phyloP scores from a whole-genome alignment of 2,329 filamentous ascomycete species.

The Botrytis galanthina region DNA sequence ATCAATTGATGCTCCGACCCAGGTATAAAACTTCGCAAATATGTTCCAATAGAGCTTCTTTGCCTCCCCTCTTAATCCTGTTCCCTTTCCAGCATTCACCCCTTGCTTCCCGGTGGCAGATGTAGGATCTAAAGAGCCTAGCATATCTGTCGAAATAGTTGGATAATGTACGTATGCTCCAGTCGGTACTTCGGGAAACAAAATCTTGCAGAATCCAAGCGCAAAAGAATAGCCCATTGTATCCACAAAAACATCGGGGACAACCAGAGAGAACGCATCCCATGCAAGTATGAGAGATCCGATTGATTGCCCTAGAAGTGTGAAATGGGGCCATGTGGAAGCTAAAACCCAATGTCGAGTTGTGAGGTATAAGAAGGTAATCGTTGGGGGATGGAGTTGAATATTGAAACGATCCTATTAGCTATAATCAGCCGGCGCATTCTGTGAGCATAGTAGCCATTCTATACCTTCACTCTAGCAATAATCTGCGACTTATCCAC shows the following conservation, averaged over 20 bases:
- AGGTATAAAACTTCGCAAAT: conserved; percentile 80
- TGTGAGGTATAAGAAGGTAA: conserved; percentile 87
- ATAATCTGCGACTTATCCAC: conserved; percentile 79
- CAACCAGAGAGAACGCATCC: conserved; percentile 88
- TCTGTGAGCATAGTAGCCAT: not conserved
- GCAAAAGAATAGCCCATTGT: conserved; percentile 98
- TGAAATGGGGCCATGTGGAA: conserved; percentile 87
- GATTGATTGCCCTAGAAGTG: conserved; percentile 87
- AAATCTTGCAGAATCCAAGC: conserved; percentile 74
- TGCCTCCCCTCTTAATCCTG: conserved; percentile 63
- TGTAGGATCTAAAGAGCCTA: conserved; percentile 70
- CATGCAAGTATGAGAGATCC: conserved; percentile 85
- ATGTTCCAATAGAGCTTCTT: conserved; percentile 85
- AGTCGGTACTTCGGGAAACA: conserved; percentile 79
- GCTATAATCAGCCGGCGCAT: conserved; percentile 15
- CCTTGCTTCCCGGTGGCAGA: conserved; percentile 61
- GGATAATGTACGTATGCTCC: conserved; percentile 97
- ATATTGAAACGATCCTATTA: conserved; percentile 84
- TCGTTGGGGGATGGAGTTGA: conserved; percentile 73
- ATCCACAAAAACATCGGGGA: conserved; percentile 92
- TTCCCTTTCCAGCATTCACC: conserved; percentile 79
- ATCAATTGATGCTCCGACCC: conserved; percentile 79
- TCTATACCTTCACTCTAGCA: conserved; percentile 65
- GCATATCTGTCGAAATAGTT: conserved; percentile 97
- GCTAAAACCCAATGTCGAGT: conserved; percentile 84